Percentiles rank a stretch among this genome's conserved stretches.
phyloP scores from a whole-genome alignment of 345 rosid species.

The Raphanus raphanistrum region DNA sequence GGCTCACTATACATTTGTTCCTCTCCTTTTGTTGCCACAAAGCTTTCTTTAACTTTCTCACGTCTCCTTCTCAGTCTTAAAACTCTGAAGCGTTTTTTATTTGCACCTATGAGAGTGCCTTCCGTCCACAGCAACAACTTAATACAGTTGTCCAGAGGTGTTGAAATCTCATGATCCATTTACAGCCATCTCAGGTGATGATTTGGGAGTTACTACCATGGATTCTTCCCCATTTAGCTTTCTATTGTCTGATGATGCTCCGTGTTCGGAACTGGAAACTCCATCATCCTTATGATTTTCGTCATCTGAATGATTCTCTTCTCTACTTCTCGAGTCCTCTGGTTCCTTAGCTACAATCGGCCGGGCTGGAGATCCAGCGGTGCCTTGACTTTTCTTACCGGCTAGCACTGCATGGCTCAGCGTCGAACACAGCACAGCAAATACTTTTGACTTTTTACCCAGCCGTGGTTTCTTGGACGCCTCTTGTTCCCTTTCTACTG shows the following conservation, averaged over 20 bases:
- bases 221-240: slow-evolving; percentile 59
- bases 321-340: slow-evolving; percentile 41
- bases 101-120: slow-evolving; percentile 32
- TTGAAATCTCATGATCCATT: slow-evolving; percentile 70
- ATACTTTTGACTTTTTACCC: slow-evolving; percentile 64
- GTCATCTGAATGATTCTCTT: slow-evolving; percentile 46
- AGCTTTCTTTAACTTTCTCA: slow-evolving; percentile 31
- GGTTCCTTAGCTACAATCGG: slow-evolving; percentile 30
- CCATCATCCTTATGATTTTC: slow-evolving; percentile 58
- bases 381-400: slow-evolving; percentile 52
- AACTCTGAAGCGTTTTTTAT: slow-evolving; percentile 9
- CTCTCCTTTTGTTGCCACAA: slow-evolving; percentile 20
- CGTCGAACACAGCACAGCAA: slow-evolving; percentile 80
- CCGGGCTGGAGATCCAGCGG: slow-evolving; percentile 25
- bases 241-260: slow-evolving; percentile 38
- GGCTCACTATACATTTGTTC: slow-evolving; percentile 33
- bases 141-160: slow-evolving; percentile 28
- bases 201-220: slow-evolving; percentile 60
- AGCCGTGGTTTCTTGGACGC: slow-evolving; percentile 59
- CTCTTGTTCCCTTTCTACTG: slow-evolving; percentile 65
- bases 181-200: slow-evolving; percentile 91
- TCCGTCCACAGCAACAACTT: slow-evolving; percentile 25
- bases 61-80: slow-evolving; percentile 23
- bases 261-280: slow-evolving; percentile 64
- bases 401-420: slow-evolving; percentile 84